These are phyloP conservation scores for Ustilago nuda DNA, from an alignment of 1,284 basidiomycete genomes.

Conservation along the genomic window DNA sequence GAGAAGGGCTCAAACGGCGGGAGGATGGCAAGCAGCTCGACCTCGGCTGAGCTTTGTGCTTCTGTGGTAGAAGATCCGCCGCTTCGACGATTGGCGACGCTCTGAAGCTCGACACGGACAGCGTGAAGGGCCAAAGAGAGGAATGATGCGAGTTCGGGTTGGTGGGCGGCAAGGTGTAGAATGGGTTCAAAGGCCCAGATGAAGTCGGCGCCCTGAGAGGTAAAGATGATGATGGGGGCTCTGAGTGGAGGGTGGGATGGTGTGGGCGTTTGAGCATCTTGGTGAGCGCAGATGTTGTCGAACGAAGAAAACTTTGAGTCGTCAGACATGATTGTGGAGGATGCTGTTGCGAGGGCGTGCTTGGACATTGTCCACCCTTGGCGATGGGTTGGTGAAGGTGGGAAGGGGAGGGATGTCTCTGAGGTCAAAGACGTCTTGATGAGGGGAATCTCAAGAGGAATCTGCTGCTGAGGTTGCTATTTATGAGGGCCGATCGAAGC, in stretches of 20 bases:
- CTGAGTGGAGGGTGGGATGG: background rate
- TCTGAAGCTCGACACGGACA: slow-evolving; percentile 32
- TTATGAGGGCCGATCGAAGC: background rate
- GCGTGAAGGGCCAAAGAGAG: slow-evolving; percentile 33
- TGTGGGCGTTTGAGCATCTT: background rate
- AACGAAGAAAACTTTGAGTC: slow-evolving; percentile 36
- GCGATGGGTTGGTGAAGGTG: background rate
- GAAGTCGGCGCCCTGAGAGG: slow-evolving; percentile 48
- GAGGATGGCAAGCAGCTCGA: slow-evolving; percentile 35
- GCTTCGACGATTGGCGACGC: slow-evolving; percentile 22
- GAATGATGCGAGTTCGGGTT: slow-evolving; percentile 31
- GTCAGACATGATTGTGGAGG: slow-evolving; percentile 18
- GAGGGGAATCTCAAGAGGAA: background rate
- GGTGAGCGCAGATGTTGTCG: slow-evolving; percentile 15
- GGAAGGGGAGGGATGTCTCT: background rate
- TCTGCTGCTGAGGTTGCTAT: background rate
- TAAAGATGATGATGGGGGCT: slow-evolving; percentile 38
- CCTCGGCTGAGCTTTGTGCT: slow-evolving; percentile 9
- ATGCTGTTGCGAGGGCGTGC: background rate
- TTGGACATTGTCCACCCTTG: background rate
- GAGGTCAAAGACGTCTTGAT: background rate
- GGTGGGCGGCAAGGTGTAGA: slow-evolving; percentile 13
- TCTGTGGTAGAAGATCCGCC: background rate
- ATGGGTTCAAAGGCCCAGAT: slow-evolving; percentile 32
- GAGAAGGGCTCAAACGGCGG: slow-evolving; percentile 37